Evolutionary conservation across 2,329 filamentous ascomycete genomes (phyloP).

Genomic region (Hypoxylon sp.): DNA sequence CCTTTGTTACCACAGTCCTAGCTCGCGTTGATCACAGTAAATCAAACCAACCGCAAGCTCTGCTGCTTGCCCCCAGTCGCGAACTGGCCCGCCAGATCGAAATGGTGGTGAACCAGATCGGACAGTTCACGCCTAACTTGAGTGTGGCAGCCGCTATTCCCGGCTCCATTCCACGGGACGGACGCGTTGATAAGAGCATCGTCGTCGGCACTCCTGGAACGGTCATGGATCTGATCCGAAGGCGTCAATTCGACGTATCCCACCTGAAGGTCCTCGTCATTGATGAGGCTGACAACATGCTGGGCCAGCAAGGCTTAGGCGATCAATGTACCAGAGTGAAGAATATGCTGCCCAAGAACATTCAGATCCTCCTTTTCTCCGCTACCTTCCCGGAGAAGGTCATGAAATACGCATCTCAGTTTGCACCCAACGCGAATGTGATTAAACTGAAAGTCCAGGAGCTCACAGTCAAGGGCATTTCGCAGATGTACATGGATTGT

Average conservation of each 20-base stretch:
- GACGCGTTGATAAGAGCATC: conserved; percentile 79
- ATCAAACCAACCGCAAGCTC: conserved; percentile 80
- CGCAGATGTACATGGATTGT: conserved; percentile 97
- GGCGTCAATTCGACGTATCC: conserved; percentile 77
- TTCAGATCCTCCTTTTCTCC: conserved; percentile 96
- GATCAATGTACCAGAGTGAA: conserved; percentile 96
- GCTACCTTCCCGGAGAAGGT: conserved; percentile 92
- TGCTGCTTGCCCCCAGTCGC: conserved; percentile 91
- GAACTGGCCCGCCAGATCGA: conserved; percentile 96
- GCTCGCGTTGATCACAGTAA: conserved; percentile 82
- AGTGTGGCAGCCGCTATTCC: conserved; percentile 86
- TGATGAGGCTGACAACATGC: conserved; percentile 99
- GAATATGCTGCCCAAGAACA: conserved; percentile 74
- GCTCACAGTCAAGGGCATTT: conserved; percentile 95
- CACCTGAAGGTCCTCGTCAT: conserved; percentile 86
- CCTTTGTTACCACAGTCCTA: conserved; percentile 92
- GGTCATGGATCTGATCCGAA: conserved; percentile 86
- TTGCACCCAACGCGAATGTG: conserved; percentile 86
- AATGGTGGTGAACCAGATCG: conserved; percentile 85
- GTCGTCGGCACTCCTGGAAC: conserved; percentile 96
- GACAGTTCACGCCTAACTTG: conserved; percentile 82
- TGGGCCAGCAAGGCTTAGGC: conserved; percentile 93
- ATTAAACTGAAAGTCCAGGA: conserved; percentile 91
- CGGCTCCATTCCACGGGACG: conserved; percentile 75
- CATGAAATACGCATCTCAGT: conserved; percentile 83